These are phyloP conservation scores for Chrysanthemum lavandulifolium DNA, from an alignment of 129 eudicot genomes.

Conservation along the genomic window DNA sequence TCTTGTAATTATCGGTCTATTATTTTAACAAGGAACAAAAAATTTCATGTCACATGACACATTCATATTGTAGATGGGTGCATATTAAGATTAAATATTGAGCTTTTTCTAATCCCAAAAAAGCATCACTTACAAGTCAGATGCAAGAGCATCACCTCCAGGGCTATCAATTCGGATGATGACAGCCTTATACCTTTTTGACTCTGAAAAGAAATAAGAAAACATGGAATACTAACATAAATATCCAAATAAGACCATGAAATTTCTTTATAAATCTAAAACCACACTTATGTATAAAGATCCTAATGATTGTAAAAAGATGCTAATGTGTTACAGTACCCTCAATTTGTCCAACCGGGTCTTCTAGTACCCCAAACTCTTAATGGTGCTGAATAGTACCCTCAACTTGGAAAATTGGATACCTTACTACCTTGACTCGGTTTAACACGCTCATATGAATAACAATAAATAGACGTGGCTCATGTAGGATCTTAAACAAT, in stretches of 20 bases:
- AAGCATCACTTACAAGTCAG: constrained; percentile 75
- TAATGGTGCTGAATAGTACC: no score
- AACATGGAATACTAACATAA: constrained; percentile 13
- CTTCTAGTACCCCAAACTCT: no score
- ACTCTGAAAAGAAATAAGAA: constrained; percentile 49
- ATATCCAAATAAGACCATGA: neutral
- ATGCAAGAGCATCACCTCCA: constrained; percentile 98
- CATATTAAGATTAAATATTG: constrained; percentile 7
- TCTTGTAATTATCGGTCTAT: neutral
- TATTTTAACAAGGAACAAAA: neutral
- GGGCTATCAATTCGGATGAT: constrained; percentile 88
- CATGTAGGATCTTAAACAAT: no score
- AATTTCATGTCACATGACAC: neutral
- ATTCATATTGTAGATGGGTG: neutral
- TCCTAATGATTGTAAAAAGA: neutral
- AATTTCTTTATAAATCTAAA: neutral
- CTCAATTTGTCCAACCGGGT: no score
- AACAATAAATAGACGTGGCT: no score
- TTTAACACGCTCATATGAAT: no score
- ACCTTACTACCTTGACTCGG: no score
- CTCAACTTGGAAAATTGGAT: no score
- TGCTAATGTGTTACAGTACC: no score
- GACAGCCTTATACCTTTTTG: constrained; percentile 79
- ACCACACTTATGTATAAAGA: neutral
- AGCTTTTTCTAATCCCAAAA: constrained; percentile 9